Base-by-base conservation (phyloP, 371 early-diverging fungal species). In the Phascolomyces articulosus region DNA sequence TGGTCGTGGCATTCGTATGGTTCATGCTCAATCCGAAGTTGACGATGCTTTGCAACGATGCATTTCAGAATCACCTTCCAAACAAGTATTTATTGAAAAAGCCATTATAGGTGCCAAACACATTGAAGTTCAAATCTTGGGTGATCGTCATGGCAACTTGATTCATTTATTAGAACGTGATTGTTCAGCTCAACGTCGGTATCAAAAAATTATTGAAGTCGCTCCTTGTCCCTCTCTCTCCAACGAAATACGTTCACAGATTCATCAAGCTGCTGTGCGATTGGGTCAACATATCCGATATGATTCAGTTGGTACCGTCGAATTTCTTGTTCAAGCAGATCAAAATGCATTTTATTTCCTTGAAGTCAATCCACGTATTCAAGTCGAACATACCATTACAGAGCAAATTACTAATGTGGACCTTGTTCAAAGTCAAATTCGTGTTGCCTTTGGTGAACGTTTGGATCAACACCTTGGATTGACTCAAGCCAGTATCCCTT, bases 311-410 rank as follows among this genome's bases (percentile, higher is more conserved):
- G 91, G 93, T 41, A 95, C 95, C 10, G 92, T 95, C 15, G 95
- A 95, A 70, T 95, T 94, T 67, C 76, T 95, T 40, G 88, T 90
- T 20, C 69, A 71, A 44, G 77, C 84, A 34, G 75, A 78, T 31
- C 74, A 77, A 38, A 76, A 87, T 58, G 66, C 64, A 29, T 78
- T 93, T 70, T 96, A 95, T 79, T 97, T 96, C 71, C 87, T 98
- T 87, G 97, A 97, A 80, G 93, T 96, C 90, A 95, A 95, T 78
- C 93, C 95, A 15, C 87, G 94, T 47, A 84, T 96, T 27, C 94
- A 94, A 72, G 85, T 96, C 18, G 96, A 96, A 80, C 97, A 96
- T 72, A 95, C 96, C 4, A 89, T 96, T 24, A 95, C 97, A 3
- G 98, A 99, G 70, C 91, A 95, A 89, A 86, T 97, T 58, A 95